phyloP scores from a whole-genome alignment of 371 early-diverging fungal species.

The Nematocida sp. region DNA sequence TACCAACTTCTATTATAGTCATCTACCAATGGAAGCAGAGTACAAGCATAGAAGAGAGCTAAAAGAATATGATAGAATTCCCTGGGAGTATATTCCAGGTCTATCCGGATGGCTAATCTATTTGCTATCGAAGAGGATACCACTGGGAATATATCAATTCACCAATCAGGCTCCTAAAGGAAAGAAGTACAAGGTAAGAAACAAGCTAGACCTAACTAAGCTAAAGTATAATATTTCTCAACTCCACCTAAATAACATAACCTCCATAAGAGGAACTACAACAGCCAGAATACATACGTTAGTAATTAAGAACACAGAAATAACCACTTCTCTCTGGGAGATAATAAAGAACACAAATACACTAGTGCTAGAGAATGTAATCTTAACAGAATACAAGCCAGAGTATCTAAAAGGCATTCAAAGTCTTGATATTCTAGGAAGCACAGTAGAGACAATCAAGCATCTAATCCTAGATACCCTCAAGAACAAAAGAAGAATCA shows the following conservation, averaged over 20 bases:
- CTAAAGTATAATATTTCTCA: background rate
- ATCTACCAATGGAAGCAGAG: too few relatives aligned
- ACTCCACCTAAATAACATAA: conserved; percentile 5
- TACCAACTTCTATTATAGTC: too few relatives aligned
- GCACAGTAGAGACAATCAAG: conserved; percentile 13
- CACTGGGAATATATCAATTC: conserved; percentile 19
- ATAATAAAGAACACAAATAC: background rate
- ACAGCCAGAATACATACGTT: background rate
- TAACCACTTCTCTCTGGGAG: conserved; percentile 1
- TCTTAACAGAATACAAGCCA: background rate
- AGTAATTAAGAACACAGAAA: conserved; percentile 18
- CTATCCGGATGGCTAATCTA: conserved; percentile 41
- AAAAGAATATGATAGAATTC: background rate
- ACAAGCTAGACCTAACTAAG: conserved; percentile 22
- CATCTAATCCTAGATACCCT: conserved; percentile 9
- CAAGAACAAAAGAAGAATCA: conserved; percentile 11
- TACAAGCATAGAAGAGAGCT: conserved; percentile 1
- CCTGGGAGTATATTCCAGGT: conserved; percentile 25
- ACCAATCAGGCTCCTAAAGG: background rate
- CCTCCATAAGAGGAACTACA: background rate
- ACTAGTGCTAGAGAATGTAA: conserved; percentile 5
- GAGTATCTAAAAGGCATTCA: background rate
- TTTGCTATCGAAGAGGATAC: conserved; percentile 26
- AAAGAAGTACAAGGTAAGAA: conserved; percentile 7
- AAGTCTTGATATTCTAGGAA: conserved; percentile 36